Evolutionary conservation across 1,139 yeast genomes (phyloP), one percentile per base, ranked within the genome.

Genomic region (Diutina mesorugosa): DNA sequence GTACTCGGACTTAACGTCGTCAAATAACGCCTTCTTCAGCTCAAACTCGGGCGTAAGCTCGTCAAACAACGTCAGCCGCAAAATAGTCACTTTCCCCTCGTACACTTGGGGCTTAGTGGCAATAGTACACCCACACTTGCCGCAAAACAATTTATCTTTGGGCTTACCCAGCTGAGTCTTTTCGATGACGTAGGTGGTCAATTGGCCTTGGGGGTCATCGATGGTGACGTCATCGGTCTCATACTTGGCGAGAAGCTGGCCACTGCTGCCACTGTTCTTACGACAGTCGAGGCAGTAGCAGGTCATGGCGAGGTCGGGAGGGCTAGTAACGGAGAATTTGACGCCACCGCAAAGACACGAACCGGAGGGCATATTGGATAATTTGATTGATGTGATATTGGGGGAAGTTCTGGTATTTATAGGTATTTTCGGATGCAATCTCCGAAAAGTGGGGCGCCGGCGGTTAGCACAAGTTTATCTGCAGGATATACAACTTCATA

Each of bases 71-170:
- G 45, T 32, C 26, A 16, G 9, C 29, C 53, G 45, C n/a, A 50
- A 32, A 16, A 50, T 50, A 6, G 45, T 50, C 45, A 50, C 45
- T 18, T 50, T 28, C 7, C 53, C 53, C 8, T 50, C 9, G 18
- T 50, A 30, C 7, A 16, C 10, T 16, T 50, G 53, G n/a, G 53
- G 53, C 28, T n/a, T n/a, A n/a, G 53, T 50, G 45, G 53, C 53
- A 50, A 50, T 50, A 29, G 53, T 50, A 18, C 53, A 50, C 53
- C 53, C 53, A 50, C 53, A 50, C 6, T 50, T 16, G 7, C 35
- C 21, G 16, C 53, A 50, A 32, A 50, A 50, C 12, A 50, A n/a
- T 9, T 50, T 50, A 18, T 50, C 41, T 45, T 50, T 50, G 1
- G 53, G 53, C 7, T 30, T 29, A 8, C 53, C 53, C 45, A 21